Evolutionary conservation across 805 yeast genomes (phyloP).

Genomic region (Grigorovia jiainica): DNA sequence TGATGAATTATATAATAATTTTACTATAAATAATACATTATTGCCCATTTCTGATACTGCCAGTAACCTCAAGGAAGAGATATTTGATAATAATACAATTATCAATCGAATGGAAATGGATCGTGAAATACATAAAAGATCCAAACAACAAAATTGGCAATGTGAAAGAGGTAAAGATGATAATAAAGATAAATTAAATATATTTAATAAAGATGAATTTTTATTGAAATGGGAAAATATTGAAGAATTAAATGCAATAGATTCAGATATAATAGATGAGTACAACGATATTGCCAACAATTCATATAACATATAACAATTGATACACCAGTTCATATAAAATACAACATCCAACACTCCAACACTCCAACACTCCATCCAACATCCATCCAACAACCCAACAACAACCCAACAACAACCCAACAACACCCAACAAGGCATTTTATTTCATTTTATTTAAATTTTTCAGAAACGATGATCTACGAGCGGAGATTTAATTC

Average conservation of each 20-base stretch:
- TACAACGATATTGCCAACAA: conserved; percentile 44
- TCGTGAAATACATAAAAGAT: conserved; percentile 78
- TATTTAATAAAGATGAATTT: conserved; percentile 17
- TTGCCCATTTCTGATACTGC: neutral
- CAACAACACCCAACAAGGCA: too few relatives aligned
- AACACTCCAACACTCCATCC: too few relatives aligned
- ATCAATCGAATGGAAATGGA: conserved; percentile 83
- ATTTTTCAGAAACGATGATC: too few relatives aligned
- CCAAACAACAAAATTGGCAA: conserved; percentile 75
- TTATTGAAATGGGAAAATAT: neutral
- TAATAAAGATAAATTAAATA: neutral
- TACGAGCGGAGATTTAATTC: too few relatives aligned
- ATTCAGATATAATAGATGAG: conserved; percentile 43
- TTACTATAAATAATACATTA: neutral
- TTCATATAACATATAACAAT: conserved; percentile 30
- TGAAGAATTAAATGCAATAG: conserved; percentile 31
- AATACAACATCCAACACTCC: too few relatives aligned
- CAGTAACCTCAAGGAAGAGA: neutral
- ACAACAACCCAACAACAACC: too few relatives aligned
- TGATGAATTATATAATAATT: neutral
- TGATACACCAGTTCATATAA: too few relatives aligned
- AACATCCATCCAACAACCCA: too few relatives aligned
- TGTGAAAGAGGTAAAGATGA: conserved; percentile 17
- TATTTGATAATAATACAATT: conserved; percentile 39
- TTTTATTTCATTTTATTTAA: too few relatives aligned